Evolutionary conservation across 306 rosid genomes (phyloP), one percentile per base, ranked within the genome.

Genomic region (Prosopis cineraria): DNA sequence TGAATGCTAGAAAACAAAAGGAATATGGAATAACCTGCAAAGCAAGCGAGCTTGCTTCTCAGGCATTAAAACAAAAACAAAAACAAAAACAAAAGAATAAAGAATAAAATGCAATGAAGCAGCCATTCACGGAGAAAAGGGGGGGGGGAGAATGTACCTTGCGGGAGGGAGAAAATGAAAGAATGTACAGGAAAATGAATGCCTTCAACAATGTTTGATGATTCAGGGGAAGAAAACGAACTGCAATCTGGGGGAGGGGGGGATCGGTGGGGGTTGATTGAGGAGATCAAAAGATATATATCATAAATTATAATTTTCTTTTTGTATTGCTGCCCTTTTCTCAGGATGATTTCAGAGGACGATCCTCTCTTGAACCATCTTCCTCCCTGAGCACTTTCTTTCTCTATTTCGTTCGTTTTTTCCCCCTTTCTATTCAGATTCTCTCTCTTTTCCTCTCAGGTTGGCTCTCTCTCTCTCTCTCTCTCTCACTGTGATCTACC

Each of bases 291-390:
- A 91, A 80, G 67, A 19, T 47, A 16, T 5, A 5, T 29, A 8
- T 22, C 70, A 45, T 53, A 24, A 36, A 48, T 22, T 53, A 10
- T 55, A 55, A 9, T 3, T 10, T 10, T 24, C 14, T 33, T 10
- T 33, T 47, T 68, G 83, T 60, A 68, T 84, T 83, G 93, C 93
- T 91, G 93, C 94, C 98, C 76, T 81, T 80, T 80, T 27, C 82
- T 79, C 70, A 65, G 70, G 91, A 86, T 76, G 93, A 91, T 91
- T 97, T 95, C 87, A 93, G 98, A 91, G 90, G 87, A 81, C 47
- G 88, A 82, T 66, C 52, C 50, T 88, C 96, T 84, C 88, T 84
- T 82, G 84, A 93, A 93, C 87, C 97, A 90, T 87, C 94, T 70
- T 83, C 83, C 78, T 78, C 86, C 55, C 82, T 22, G 34, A 33